Base-by-base conservation (phyloP, 768 basidiomycete genomes). In the Pseudohyphozyma bogoriensis region DNA sequence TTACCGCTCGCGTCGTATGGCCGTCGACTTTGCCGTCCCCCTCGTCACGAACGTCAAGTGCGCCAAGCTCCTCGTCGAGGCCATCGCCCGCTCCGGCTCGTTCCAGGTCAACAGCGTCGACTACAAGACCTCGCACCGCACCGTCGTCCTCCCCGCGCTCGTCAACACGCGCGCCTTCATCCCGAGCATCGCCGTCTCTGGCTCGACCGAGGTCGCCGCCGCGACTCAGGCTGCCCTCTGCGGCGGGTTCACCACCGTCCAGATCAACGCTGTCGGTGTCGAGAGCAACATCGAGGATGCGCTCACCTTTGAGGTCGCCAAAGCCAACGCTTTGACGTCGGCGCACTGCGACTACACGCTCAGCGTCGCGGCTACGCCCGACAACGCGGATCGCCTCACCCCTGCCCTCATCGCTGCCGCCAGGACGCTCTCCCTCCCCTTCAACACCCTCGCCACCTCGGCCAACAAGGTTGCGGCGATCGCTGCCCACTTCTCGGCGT, bases 1-100 rank as follows among this genome's bases (percentile, higher is more conserved):
- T 11, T 97, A 97, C 74, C 83, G 84, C 62, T 93, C 92, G 33
- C 87, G 95, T 68, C 86, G 95, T 54, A 92, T 97, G 91, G 95
- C 95, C 9, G 91, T 99, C 65, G 95, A 99, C 74, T 96, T 93
- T 70, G 95, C 92, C 33, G 85, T 97, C 36, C 95, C 95, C 1
- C 79, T 97, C 54, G 89, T 97, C 72, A 97, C 93, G 46, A 97
- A 99, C 73, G 87, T 99, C 77, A 99, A 99, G 78, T 91, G 90
- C 71, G 93, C 93, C 58, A 99, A 97, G 74, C 80, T 99, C 72
- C 81, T 97, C 42, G 86, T 89, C 20, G 91, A 97, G 75, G 95
- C 93, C 3, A 78, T 92, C 51, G 60, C 57, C 6, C 15, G 55
- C 84, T 90, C n/a, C n/a, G n/a, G n/a, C n/a, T 83, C 90, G 7